Base-by-base conservation (phyloP, 305 asterid species). In the Plantago lanceolata region DNA sequence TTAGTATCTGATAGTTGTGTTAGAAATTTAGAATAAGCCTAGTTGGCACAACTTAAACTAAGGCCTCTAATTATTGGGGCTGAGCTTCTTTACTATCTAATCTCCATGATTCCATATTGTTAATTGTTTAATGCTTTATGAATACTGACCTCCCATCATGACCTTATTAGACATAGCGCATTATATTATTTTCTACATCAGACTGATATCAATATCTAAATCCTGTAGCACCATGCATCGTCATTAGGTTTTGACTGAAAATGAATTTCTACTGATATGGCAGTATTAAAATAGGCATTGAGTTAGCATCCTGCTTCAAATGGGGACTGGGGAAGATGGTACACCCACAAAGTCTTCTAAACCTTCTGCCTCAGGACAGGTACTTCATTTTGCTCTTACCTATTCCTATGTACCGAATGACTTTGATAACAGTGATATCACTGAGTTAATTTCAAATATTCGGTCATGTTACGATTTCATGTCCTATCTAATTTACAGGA, bases 281-380 rank as follows among this genome's bases (percentile, higher is more conserved):
- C 70, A 59, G 68, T 59, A 29, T 65, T 53, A 54, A 72, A 68
- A 67, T 29, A 58, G 71, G 67, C 62, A 67, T 53, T 55, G 72
- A 70, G 64, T 55, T 70, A 58, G 53, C 70, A 47, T 68, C 37
- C 60, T 63, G 74, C 72, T 76, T 76, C 62, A 58, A 55, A 89
- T 89, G 96, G 94, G 90, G 66, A 63, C 93, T 58, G 82, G 90
- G 56, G 90, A 89, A 65, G 86, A 81, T 73, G 75, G 78, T 75
- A 76, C 84, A 7, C 81, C 90, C 15, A 66, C 75, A 40, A 89
- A 80, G 78, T 63, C 87, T 75, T 78, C 90, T 63, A 86, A 83
- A 73, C 76, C 87, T 49, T 66, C 82, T 57, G 51, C 88, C 59
- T 71, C 84, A 56, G 59, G 66, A 70, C 93, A 79, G 88, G 96